These are phyloP conservation scores for Diplogelasinospora grovesii DNA, from an alignment of 495 filamentous ascomycete genomes.

Conservation along the genomic window DNA sequence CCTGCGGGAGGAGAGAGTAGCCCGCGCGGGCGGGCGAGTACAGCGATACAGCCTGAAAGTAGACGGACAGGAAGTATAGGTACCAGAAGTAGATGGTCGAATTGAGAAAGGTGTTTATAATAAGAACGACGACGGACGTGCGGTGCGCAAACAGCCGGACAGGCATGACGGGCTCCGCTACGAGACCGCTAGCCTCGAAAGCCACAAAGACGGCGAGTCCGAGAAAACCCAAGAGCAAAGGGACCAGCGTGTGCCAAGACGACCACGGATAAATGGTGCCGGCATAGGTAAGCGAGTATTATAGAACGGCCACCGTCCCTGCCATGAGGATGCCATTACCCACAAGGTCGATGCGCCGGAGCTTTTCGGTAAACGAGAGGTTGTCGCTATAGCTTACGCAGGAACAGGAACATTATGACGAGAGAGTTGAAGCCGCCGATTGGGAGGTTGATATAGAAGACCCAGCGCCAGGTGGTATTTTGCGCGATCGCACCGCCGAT, in stretches of 20 bases:
- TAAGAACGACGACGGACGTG: slow-evolving; percentile 18
- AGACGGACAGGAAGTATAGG: slow-evolving; percentile 42
- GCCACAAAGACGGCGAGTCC: slow-evolving; percentile 16
- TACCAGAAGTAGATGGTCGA: slow-evolving; percentile 26
- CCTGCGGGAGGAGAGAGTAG: slow-evolving; percentile 29
- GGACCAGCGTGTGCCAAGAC: slow-evolving; percentile 22
- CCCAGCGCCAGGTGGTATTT: slow-evolving; percentile 28
- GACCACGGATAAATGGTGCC: slow-evolving; percentile 23
- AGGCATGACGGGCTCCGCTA: slow-evolving; percentile 26
- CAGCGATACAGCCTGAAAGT: slow-evolving; percentile 38
- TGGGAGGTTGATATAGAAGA: slow-evolving; percentile 33
- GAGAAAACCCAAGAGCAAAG: slow-evolving; percentile 19
- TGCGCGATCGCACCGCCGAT: slow-evolving; percentile 68
- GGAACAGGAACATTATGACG: slow-evolving; percentile 23
- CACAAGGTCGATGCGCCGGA: slow-evolving; percentile 23
- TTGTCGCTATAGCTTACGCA: slow-evolving; percentile 21
- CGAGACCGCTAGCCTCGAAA: slow-evolving; percentile 13
- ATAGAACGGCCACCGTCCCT: slow-evolving; percentile 20
- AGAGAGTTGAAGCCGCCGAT: slow-evolving; percentile 21
- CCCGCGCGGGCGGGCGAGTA: slow-evolving; percentile 30
- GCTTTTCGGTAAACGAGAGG: slow-evolving; percentile 9
- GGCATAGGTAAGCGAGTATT: slow-evolving; percentile 16
- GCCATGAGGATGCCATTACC: slow-evolving; percentile 26
- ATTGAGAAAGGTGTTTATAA: slow-evolving; percentile 22
- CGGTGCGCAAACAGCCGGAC: slow-evolving; percentile 22